Conservation (phyloP, 176 grass and related monocot species). For the Pontederia crassipes region DNA sequence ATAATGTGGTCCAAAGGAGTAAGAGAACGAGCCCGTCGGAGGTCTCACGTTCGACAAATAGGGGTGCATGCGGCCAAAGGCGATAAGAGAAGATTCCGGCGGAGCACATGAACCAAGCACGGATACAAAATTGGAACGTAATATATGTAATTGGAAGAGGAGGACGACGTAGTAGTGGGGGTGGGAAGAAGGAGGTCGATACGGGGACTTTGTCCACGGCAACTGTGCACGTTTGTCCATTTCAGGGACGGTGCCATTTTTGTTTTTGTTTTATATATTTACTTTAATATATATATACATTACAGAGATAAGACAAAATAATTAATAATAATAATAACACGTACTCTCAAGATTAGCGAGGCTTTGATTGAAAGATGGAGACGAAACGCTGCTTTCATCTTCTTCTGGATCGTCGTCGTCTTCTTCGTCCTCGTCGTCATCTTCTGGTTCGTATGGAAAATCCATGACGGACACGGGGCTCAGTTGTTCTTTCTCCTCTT, state of each 20-base stretch:
- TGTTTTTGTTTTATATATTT: neutral
- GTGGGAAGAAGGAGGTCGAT: no score
- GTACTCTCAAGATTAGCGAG: constrained; percentile 50
- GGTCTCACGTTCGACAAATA: neutral
- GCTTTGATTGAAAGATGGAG: constrained; percentile 35
- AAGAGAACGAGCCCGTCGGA: neutral
- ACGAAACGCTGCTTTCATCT: constrained; percentile 1
- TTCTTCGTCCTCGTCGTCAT: constrained; percentile 15
- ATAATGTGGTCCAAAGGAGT: neutral
- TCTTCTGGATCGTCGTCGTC: constrained; percentile 12
- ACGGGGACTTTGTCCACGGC: no score
- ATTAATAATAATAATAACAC: neutral
- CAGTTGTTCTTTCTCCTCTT: constrained; percentile 29
- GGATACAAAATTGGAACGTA: no score
- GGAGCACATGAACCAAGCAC: constrained; percentile 7
- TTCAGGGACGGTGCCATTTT: neutral
- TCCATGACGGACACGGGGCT: constrained; percentile 81
- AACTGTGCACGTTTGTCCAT: no score
- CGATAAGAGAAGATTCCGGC: constrained; percentile 17
- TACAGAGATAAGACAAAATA: neutral
- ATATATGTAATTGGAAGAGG: no score
- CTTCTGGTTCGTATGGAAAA: constrained; percentile 43
- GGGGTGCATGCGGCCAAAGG: neutral
- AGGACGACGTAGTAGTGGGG: no score
- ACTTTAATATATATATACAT: no score